Percentiles rank a stretch among this genome's conserved stretches.
These are phyloP conservation scores for Torulaspora globosa DNA, from an alignment of 1,139 yeast genomes.

Conservation along the genomic window DNA sequence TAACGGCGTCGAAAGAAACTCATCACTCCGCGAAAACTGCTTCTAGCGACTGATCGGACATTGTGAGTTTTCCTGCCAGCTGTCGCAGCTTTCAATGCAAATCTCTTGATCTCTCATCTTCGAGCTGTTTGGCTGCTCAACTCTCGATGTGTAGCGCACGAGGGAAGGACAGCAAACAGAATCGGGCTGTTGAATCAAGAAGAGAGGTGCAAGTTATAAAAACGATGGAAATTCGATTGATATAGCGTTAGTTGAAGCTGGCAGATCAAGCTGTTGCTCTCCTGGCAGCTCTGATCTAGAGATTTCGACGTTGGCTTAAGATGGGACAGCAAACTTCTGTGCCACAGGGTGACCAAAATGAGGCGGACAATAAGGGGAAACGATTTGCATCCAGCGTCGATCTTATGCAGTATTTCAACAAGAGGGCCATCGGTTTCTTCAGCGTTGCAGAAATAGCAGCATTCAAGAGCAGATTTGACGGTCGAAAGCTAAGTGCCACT, in stretches of 20 bases:
- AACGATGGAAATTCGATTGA: background rate
- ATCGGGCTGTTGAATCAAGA: background rate
- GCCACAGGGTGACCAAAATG: conserved; percentile 2
- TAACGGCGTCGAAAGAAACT: too few species aligned
- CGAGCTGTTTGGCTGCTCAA: background rate
- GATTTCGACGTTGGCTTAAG: background rate
- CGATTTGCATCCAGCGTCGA: conserved; percentile 13
- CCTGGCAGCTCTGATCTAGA: background rate
- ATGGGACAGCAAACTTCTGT: conserved; percentile 23
- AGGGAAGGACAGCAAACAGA: background rate
- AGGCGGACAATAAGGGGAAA: background rate
- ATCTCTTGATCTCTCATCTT: background rate
- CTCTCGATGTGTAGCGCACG: background rate
- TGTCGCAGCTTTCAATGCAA: background rate
- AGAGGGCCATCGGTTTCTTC: conserved; percentile 21
- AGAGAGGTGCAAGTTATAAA: background rate
- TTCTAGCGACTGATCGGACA: background rate
- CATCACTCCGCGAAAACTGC: too few species aligned
- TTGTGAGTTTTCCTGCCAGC: background rate
- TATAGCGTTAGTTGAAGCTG: background rate
- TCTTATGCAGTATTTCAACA: conserved; percentile 14
- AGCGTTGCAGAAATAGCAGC: conserved; percentile 26
- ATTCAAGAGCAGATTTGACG: conserved; percentile 27
- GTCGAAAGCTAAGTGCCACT: conserved; percentile 30
- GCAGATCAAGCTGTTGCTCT: background rate